Evolutionary conservation across 78 protist species (phyloP), one percentile per base, ranked within the genome.

Genomic region (Tieghemostelium lacteum): DNA sequence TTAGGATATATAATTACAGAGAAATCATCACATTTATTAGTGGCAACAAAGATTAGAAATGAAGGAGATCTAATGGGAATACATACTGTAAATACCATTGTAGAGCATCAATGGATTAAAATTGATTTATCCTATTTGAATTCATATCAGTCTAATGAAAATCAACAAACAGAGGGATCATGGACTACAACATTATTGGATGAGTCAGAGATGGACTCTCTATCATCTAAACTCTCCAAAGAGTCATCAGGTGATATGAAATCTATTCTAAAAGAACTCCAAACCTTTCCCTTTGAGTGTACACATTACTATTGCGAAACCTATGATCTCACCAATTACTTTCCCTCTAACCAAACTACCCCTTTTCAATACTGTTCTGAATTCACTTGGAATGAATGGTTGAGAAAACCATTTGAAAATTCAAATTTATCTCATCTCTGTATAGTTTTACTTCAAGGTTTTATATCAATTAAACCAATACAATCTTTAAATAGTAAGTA

Each of bases 361-460:
- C 78, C 91, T 2, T 36, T 39, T 60, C 88, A 80, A 40, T 83
- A 57, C 63, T 57, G 78, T 40, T 58, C 91, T 54, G 91, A 83
- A 33, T 83, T 83, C 60, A 58, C 91, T 42, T 83, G 91, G 91
- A 83, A 83, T 50, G 91, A 83, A 69, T 83, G 91, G 91, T 10
- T 83, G 40, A 54, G 91, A 60, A 52, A 57, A 55, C 91, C 91
- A 69, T 83, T 83, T 42, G 67, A 58, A 10, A 54, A 40, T 37
- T 37, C 75, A 12, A 60, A 69, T 17, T 33, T 83, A 31, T 69
- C 76, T 33, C 65, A 66, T 69, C 62, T 83, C 10, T 83, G 91
- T 60, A 70, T 69, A 22, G 78, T 83, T 17, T 26, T 83, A 45
- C 52, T 83, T 37, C 91, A 83, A 26, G 91, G 91, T 20, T 83